A percentile compares a stretch with the other conserved stretches of the same genome.
These are phyloP conservation scores for Rheum nobile DNA, from an alignment of 148 eudicot species.

Conservation along the genomic window DNA sequence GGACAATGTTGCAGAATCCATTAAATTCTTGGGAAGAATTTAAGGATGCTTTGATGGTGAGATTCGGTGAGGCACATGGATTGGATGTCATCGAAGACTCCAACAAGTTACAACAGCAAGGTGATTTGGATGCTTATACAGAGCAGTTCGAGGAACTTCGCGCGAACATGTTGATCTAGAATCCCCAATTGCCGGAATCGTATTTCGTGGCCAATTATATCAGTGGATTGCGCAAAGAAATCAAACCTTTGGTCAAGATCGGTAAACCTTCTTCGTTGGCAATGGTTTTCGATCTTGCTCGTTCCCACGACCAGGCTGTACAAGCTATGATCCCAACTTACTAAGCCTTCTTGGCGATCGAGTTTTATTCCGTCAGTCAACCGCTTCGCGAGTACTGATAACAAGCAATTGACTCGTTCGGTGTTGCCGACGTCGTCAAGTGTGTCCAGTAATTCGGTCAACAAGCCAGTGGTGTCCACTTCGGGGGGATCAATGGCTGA, in stretches of 20 bases:
- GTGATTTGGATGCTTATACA: background rate
- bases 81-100: background rate
- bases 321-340: background rate
- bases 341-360: background rate
- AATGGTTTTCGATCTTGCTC: background rate
- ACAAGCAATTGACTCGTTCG: too few species aligned
- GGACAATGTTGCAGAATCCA: background rate
- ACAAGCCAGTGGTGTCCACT: too few species aligned
- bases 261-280: background rate
- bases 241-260: background rate
- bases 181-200: background rate
- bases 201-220: background rate
- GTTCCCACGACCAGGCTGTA: background rate
- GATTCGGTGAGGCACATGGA: background rate
- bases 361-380: too few species aligned
- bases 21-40: background rate
- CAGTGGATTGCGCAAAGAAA: background rate
- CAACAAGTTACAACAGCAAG: background rate
- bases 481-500: too few species aligned
- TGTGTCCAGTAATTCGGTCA: too few species aligned
- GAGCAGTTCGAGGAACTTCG: background rate
- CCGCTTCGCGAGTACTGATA: too few species aligned
- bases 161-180: background rate
- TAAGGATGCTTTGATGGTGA: background rate
- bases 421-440: too few species aligned